These are phyloP conservation scores for Peronospora belbahrii DNA, from an alignment of 352 stramenopile species.

Conservation along the genomic window DNA sequence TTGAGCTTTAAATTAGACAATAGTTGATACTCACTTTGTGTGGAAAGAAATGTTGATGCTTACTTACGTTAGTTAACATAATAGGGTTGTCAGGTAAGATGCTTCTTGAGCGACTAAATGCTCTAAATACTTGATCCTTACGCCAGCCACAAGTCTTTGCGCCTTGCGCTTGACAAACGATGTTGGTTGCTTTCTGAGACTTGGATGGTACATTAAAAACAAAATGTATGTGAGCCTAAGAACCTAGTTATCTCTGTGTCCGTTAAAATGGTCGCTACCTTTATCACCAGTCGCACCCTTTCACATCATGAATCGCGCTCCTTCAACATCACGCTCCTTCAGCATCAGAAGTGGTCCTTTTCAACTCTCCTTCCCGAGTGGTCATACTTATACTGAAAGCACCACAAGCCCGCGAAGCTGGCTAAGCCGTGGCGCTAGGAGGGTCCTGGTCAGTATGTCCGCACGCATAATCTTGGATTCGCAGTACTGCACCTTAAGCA, in stretches of 20 bases:
- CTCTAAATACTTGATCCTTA: too few relatives aligned
- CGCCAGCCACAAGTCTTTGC: too few relatives aligned
- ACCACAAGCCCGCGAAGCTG: conserved; percentile 2
- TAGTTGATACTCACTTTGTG: too few relatives aligned
- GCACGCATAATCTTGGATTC: conserved; percentile 7
- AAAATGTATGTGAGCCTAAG: not conserved
- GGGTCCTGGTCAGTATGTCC: conserved; percentile 8
- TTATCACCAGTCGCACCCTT: not conserved
- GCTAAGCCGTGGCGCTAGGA: conserved; percentile 1
- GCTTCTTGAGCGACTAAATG: too few relatives aligned
- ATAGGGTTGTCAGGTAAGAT: too few relatives aligned
- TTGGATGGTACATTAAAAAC: not conserved
- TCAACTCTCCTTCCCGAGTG: conserved; percentile 8
- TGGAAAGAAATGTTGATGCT: too few relatives aligned
- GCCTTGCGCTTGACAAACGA: too few relatives aligned
- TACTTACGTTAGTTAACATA: too few relatives aligned
- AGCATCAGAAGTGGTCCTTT: not conserved
- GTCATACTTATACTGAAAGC: not conserved
- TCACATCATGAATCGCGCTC: not conserved
- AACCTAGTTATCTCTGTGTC: not conserved
- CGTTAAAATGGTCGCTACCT: not conserved
- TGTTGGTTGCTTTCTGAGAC: not conserved
- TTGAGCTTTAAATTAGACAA: too few relatives aligned
- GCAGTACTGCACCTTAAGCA: conserved; percentile 3
- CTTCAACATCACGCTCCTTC: not conserved